Percentiles rank a stretch among this genome's conserved stretches.
Conservation (phyloP, 768 basidiomycete species). For the Pulveroboletus sp. region DNA sequence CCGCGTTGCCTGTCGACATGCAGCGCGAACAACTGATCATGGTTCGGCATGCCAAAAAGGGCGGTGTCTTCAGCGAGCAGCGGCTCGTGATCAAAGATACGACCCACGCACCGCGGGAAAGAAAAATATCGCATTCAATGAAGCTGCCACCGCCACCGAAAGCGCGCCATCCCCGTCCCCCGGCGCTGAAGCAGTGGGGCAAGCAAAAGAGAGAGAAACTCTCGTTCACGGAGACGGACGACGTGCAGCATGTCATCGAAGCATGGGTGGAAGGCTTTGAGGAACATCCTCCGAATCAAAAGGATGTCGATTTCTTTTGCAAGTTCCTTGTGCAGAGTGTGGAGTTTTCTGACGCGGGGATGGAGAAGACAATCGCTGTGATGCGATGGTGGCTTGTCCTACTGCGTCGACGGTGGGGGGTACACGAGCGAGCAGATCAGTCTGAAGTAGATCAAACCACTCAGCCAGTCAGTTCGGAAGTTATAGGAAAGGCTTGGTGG, state of each 20-base stretch:
- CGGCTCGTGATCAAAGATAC: slow-evolving; percentile 47
- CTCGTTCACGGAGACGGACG: slow-evolving; percentile 58
- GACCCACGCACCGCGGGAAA: slow-evolving; percentile 28
- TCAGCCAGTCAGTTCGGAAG: slow-evolving; percentile 32
- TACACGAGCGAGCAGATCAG: slow-evolving; percentile 43
- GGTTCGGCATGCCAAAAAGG: slow-evolving; percentile 45
- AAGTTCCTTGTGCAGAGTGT: slow-evolving; percentile 68
- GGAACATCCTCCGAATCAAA: slow-evolving; percentile 58
- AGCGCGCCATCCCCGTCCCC: slow-evolving; percentile 47
- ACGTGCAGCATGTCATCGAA: slow-evolving; percentile 68
- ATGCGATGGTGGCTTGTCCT: slow-evolving; percentile 82
- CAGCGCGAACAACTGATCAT: slow-evolving; percentile 72
- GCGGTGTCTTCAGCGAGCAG: slow-evolving; percentile 36
- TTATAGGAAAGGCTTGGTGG: slow-evolving; percentile 77
- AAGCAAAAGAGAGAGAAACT: slow-evolving; percentile 49
- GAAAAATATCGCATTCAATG: slow-evolving; percentile 30
- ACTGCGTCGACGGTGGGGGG: slow-evolving; percentile 58
- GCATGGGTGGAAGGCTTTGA: slow-evolving; percentile 68
- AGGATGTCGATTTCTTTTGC: slow-evolving; percentile 71
- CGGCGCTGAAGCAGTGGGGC: slow-evolving; percentile 53
- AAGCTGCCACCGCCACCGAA: slow-evolving; percentile 55
- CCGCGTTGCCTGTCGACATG: slow-evolving; percentile 54
- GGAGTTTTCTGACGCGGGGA: slow-evolving; percentile 59
- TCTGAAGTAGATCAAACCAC: slow-evolving; percentile 31
- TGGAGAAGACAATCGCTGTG: slow-evolving; percentile 65